A percentile compares a stretch with the other conserved stretches of the same genome.
phyloP scores from a whole-genome alignment of 2,329 filamentous ascomycete genomes.

The Acrodontium crateriforme region DNA sequence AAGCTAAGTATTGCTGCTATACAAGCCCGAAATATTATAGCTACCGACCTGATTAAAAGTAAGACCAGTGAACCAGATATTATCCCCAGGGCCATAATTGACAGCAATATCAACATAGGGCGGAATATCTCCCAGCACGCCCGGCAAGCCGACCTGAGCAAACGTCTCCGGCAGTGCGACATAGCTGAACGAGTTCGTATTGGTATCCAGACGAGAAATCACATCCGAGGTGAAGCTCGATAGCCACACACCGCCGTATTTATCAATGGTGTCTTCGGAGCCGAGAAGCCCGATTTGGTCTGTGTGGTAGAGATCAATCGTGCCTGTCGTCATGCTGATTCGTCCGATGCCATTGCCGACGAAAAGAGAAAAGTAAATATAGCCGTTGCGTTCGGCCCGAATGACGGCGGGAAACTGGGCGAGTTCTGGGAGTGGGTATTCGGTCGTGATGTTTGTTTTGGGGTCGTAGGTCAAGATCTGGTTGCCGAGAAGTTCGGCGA shows the following conservation, averaged over 20 bases:
- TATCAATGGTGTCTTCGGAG: conserved; percentile 7
- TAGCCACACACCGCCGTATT: conserved; percentile 10
- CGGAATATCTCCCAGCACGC: conserved; percentile 5
- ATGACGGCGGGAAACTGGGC: conserved; percentile 11
- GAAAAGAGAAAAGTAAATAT: conserved; percentile 12
- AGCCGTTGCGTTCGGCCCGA: conserved; percentile 10
- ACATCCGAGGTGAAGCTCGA: conserved; percentile 8
- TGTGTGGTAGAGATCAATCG: conserved; percentile 10
- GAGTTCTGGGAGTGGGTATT: conserved; percentile 8
- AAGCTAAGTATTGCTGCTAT: neutral
- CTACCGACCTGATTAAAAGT: conserved; percentile 7
- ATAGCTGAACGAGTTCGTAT: conserved; percentile 7
- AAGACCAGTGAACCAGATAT: conserved; percentile 8
- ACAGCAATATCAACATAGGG: conserved; percentile 10
- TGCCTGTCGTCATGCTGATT: conserved; percentile 9
- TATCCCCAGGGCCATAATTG: conserved; percentile 10
- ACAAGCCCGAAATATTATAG: conserved; percentile 4
- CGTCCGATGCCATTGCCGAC: conserved; percentile 10
- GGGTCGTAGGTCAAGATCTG: conserved; percentile 10
- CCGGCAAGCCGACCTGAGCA: conserved; percentile 1
- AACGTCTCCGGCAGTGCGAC: conserved; percentile 5
- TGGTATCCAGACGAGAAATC: conserved; percentile 7
- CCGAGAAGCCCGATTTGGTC: conserved; percentile 5
- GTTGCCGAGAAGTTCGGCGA: conserved; percentile 9
- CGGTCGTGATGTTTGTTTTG: conserved; percentile 7